Conservation (phyloP, 768 basidiomycete species). For the Boletus eberwhitei region DNA sequence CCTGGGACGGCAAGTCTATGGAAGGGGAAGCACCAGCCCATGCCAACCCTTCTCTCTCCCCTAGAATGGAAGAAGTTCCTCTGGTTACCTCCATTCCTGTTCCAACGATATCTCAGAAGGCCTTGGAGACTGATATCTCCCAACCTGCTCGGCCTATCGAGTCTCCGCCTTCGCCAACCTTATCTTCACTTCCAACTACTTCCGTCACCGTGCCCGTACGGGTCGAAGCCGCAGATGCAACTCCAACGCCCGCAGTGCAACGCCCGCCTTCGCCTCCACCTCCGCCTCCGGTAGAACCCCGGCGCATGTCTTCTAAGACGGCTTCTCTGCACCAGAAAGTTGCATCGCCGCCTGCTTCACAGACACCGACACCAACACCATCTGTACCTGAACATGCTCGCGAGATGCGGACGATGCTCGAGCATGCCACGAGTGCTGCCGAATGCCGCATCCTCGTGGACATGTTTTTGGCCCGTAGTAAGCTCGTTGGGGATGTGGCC, state of each 20-base stretch:
- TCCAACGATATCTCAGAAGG: constrained; percentile 4
- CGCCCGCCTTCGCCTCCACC: neutral
- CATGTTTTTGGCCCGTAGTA: constrained; percentile 70
- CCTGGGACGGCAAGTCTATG: constrained; percentile 15
- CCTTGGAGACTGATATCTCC: constrained; percentile 3
- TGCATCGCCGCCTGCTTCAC: constrained; percentile 13
- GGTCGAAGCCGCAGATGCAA: neutral
- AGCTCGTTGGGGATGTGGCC: constrained; percentile 37
- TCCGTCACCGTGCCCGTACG: neutral
- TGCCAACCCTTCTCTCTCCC: constrained; percentile 4
- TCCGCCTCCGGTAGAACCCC: constrained; percentile 1
- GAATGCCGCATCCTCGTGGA: constrained; percentile 86
- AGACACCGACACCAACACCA: constrained; percentile 18
- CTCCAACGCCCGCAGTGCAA: neutral
- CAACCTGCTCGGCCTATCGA: constrained; percentile 2
- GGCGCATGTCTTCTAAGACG: constrained; percentile 14
- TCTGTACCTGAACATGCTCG: constrained; percentile 46
- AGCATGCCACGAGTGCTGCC: constrained; percentile 66
- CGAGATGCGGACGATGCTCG: constrained; percentile 66
- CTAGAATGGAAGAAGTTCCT: constrained; percentile 2
- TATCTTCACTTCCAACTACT: constrained; percentile 1
- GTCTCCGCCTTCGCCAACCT: constrained; percentile 2
- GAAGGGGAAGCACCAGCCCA: constrained; percentile 8
- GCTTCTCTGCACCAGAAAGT: constrained; percentile 7
- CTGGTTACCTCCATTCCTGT: neutral